Conservation (phyloP, 2,329 filamentous ascomycete genomes). For the Aureobasidium sp. region DNA sequence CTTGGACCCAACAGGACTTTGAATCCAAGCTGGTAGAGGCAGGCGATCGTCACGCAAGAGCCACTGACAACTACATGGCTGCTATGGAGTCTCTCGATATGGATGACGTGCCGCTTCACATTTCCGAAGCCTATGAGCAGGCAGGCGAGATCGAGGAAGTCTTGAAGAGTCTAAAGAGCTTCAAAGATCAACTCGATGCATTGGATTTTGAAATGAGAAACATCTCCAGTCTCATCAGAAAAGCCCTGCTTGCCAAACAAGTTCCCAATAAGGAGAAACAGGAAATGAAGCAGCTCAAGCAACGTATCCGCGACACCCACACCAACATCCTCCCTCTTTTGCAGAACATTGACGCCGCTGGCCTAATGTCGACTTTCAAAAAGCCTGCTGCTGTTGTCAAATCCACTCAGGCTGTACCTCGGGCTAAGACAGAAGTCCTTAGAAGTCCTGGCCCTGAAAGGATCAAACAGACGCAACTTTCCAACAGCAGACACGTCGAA, state of each 20-base stretch:
- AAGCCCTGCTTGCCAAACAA: conserved; percentile 14
- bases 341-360: neutral
- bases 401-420: conserved; percentile 24
- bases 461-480: conserved; percentile 28
- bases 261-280: conserved; percentile 10
- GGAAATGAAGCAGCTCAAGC: conserved; percentile 16
- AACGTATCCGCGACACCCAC: conserved; percentile 11
- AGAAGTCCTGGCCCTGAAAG: conserved; percentile 24
- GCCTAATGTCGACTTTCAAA: neutral
- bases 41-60: conserved; percentile 5
- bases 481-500: neutral
- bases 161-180: conserved; percentile 4
- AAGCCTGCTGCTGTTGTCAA: conserved; percentile 18
- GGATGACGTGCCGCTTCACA: conserved; percentile 13
- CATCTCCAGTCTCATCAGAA: conserved; percentile 12
- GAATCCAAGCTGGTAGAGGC: neutral
- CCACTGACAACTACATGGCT: conserved; percentile 14
- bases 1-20: conserved; percentile 9
- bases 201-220: conserved; percentile 13
- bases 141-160: conserved; percentile 3
- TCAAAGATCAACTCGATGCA: conserved; percentile 1
- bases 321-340: conserved; percentile 14
- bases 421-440: neutral
- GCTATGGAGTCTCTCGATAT: conserved; percentile 14
- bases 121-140: neutral